phyloP scores from a whole-genome alignment of 305 asterid species.

The Salvia sclarea region DNA sequence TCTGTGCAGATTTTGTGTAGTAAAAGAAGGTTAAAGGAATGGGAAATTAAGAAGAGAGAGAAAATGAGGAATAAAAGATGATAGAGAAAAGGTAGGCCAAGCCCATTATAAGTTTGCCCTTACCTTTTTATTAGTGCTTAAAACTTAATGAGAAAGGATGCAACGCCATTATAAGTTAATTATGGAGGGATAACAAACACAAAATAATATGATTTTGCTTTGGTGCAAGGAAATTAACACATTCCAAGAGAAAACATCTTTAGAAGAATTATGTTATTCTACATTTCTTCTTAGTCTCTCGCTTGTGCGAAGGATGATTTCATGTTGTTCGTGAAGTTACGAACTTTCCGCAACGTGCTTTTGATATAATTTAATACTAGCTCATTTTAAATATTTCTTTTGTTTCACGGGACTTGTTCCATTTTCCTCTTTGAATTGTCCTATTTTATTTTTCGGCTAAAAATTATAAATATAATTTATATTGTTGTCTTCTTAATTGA shows the following conservation, averaged over 20 bases:
- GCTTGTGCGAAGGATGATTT: neutral
- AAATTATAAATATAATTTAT: too few species aligned
- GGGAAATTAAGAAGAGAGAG: constrained; percentile 1
- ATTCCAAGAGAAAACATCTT: neutral
- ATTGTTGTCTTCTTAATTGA: too few species aligned
- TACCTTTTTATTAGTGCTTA: constrained; percentile 3
- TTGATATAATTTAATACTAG: too few species aligned
- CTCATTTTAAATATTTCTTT: too few species aligned
- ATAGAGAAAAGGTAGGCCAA: constrained; percentile 1
- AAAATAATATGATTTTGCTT: neutral
- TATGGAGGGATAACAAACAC: neutral
- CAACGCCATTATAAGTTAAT: neutral
- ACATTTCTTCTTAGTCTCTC: neutral
- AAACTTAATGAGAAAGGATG: neutral
- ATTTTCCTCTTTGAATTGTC: too few species aligned
- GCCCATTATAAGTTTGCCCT: too few species aligned
- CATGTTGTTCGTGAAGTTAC: neutral
- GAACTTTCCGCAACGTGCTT: too few species aligned
- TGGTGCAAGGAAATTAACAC: neutral
- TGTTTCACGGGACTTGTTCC: too few species aligned
- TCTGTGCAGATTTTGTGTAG: constrained; percentile 31
- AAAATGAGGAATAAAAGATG: neutral
- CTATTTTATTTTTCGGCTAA: too few species aligned
- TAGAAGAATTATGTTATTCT: neutral
- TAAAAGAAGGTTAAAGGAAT: constrained; percentile 20